phyloP scores from a whole-genome alignment of 73 alveolate genomes.

The Paramecium pentaurelia region DNA sequence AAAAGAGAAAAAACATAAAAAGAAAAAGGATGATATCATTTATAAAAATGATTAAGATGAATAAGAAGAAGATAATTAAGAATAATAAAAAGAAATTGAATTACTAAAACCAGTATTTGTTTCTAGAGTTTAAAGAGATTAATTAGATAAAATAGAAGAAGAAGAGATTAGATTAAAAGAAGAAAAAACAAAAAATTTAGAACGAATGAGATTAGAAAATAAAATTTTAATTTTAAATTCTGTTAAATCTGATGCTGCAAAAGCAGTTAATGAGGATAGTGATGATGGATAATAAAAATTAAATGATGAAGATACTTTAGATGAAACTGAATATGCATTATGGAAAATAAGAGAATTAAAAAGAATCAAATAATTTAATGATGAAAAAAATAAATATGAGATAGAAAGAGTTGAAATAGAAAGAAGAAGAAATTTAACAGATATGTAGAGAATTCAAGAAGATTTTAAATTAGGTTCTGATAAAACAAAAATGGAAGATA shows the following conservation, averaged over 20 bases:
- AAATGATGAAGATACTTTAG: constrained; percentile 88
- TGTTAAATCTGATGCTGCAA: constrained; percentile 65
- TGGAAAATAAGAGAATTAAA: constrained; percentile 97
- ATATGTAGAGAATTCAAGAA: constrained; percentile 82
- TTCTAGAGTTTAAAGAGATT: constrained; percentile 68
- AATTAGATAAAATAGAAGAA: constrained; percentile 27
- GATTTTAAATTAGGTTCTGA: constrained; percentile 91
- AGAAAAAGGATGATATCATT: constrained; percentile 47
- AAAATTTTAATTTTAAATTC: constrained; percentile 72
- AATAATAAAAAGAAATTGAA: constrained; percentile 51
- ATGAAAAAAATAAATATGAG: constrained; percentile 66
- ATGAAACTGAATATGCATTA: constrained; percentile 84
- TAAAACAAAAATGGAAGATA: constrained; percentile 82
- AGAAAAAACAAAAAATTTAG: constrained; percentile 65
- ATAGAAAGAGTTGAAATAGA: constrained; percentile 71
- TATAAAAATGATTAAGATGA: constrained; percentile 60
- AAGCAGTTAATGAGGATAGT: constrained; percentile 73
- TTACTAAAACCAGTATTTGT: constrained; percentile 75
- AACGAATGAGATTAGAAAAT: constrained; percentile 63
- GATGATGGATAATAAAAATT: constrained; percentile 62
- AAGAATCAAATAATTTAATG: constrained; percentile 90
- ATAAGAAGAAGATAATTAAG: constrained; percentile 64
- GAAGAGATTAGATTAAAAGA: constrained; percentile 61
- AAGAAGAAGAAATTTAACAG: constrained; percentile 69
- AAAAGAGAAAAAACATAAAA: constrained; percentile 50